These are phyloP conservation scores for Termitomyces sp. DNA, from an alignment of 768 basidiomycete species.

Conservation along the genomic window DNA sequence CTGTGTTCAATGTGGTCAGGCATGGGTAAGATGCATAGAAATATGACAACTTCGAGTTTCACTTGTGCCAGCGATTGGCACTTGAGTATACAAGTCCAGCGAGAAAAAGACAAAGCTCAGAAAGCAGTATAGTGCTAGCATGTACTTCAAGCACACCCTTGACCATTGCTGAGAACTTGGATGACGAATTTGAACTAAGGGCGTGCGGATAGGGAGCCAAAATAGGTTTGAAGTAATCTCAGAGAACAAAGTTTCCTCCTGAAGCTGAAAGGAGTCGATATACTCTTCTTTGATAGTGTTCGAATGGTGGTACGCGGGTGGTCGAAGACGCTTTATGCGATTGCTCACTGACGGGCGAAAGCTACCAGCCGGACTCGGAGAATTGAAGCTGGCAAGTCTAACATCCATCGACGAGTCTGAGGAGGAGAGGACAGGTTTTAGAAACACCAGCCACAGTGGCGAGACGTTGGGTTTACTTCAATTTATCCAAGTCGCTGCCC, in stretches of 20 bases:
- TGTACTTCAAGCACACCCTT: slow-evolving; percentile 25
- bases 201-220: slow-evolving; percentile 10
- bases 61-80: background rate
- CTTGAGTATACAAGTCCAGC: slow-evolving; percentile 20
- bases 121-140: slow-evolving; percentile 33
- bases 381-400: slow-evolving; percentile 16
- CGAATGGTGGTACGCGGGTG: slow-evolving; percentile 10
- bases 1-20: slow-evolving; percentile 1
- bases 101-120: slow-evolving; percentile 35
- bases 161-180: slow-evolving; percentile 21
- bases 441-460: no score
- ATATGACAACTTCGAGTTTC: background rate
- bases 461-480: no score
- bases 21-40: background rate
- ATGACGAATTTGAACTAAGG: slow-evolving; percentile 12
- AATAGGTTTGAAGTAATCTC: slow-evolving; percentile 7
- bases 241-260: slow-evolving; percentile 7
- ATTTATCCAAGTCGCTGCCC: no score
- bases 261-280: background rate
- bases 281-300: slow-evolving; percentile 2
- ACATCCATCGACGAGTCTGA: slow-evolving; percentile 3
- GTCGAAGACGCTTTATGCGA: slow-evolving; percentile 34
- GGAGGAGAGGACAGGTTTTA: background rate
- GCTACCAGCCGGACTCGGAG: slow-evolving; percentile 22
- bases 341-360: slow-evolving; percentile 37